These are phyloP conservation scores for Gardenia jasminoides DNA, from an alignment of 257 asterid species.

Conservation along the genomic window DNA sequence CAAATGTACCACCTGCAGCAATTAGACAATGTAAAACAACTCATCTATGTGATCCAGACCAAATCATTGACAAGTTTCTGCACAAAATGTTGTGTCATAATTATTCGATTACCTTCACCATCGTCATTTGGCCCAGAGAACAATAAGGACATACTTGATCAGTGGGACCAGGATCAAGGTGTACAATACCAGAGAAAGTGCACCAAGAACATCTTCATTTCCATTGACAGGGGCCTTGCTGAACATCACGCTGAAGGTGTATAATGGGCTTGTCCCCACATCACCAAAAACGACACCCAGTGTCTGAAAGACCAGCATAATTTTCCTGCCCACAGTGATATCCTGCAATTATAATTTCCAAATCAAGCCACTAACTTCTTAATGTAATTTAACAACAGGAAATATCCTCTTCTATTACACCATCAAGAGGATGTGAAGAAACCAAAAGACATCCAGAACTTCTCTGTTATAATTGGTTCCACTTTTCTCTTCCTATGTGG, in stretches of 20 bases:
- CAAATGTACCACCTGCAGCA: slow-evolving; percentile 96
- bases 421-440: not conserved
- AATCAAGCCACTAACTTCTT: slow-evolving; percentile 31
- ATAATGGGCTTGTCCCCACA: slow-evolving; percentile 97
- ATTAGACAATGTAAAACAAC: slow-evolving; percentile 27
- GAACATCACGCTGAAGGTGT: slow-evolving; percentile 98
- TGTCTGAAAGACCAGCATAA: slow-evolving; percentile 77
- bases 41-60: slow-evolving; percentile 17
- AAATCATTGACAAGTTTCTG: slow-evolving; percentile 9
- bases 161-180: slow-evolving; percentile 83
- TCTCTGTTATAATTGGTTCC: not conserved
- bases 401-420: not conserved
- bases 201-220: slow-evolving; percentile 91
- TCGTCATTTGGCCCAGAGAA: slow-evolving; percentile 99
- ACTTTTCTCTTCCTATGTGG: not conserved
- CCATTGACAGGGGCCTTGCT: slow-evolving; percentile 93
- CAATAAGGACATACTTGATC: slow-evolving; percentile 84
- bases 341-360: slow-evolving; percentile 55
- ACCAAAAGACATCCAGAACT: not conserved
- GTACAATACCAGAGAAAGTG: slow-evolving; percentile 84
- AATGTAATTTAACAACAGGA: not conserved
- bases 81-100: not conserved
- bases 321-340: slow-evolving; percentile 66
- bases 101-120: slow-evolving; percentile 76
- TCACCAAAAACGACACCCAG: slow-evolving; percentile 95